Conservation (phyloP, 164 flowering plant species). For the Magnolia kwangsiensis region DNA sequence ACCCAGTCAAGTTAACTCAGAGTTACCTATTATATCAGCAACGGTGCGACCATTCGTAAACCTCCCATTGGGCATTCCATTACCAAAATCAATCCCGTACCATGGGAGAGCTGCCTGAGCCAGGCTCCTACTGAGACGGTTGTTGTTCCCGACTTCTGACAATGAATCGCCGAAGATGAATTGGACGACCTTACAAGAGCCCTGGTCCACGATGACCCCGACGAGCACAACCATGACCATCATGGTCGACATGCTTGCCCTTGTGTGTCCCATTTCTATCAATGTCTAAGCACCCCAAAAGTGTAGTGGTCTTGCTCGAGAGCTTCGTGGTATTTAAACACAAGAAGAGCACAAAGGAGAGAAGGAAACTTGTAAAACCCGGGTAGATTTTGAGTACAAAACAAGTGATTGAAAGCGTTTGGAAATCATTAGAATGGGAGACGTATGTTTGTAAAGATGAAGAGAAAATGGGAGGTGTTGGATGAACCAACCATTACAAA, state of each 20-base stretch:
- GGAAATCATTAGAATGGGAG: neutral
- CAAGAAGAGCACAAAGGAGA: neutral
- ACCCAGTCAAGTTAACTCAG: neutral
- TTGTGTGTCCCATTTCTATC: neutral
- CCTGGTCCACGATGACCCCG: slow-evolving; percentile 26
- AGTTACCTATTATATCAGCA: slow-evolving; percentile 82
- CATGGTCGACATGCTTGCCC: neutral
- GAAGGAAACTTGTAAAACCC: neutral
- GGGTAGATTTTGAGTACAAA: neutral
- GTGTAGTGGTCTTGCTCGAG: neutral
- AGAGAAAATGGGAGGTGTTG: slow-evolving; percentile 16
- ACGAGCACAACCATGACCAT: slow-evolving; percentile 22
- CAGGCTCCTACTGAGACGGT: slow-evolving; percentile 50
- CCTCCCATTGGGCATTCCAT: slow-evolving; percentile 96
- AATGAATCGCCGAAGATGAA: slow-evolving; percentile 97
- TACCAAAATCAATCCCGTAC: slow-evolving; percentile 94
- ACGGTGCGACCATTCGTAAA: slow-evolving; percentile 88
- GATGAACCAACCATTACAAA: slow-evolving; percentile 14
- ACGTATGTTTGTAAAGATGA: neutral
- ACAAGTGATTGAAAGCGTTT: neutral
- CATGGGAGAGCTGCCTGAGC: slow-evolving; percentile 82
- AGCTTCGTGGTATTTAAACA: neutral
- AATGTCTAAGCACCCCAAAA: neutral
- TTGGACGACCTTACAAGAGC: slow-evolving; percentile 62
- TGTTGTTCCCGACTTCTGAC: slow-evolving; percentile 86